Percentiles rank a stretch among this genome's conserved stretches.
phyloP scores from a whole-genome alignment of 805 yeast species.

The Limtongia smithiae region DNA sequence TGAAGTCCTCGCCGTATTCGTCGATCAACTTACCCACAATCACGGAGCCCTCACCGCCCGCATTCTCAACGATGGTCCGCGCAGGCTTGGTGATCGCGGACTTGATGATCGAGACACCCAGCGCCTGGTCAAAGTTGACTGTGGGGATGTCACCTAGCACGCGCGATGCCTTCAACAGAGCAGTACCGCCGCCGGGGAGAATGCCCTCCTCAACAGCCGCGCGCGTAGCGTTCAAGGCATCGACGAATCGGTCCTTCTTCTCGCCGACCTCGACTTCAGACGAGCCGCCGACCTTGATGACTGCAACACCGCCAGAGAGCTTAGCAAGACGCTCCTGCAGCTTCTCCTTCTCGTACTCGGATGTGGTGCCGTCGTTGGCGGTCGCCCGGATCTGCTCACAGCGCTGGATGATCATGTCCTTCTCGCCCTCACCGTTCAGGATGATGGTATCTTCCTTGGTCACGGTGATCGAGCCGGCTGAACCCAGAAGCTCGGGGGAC shows the following conservation, averaged over 20 bases:
- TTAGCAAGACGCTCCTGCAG: conserved; percentile 96
- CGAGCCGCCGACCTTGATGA: conserved; percentile 93
- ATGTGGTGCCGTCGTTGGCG: conserved; percentile 65
- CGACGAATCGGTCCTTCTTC: conserved; percentile 98
- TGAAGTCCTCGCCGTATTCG: conserved; percentile 64
- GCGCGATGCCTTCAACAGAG: conserved; percentile 85
- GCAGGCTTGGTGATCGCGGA: conserved; percentile 95
- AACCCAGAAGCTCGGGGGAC: conserved; percentile 82
- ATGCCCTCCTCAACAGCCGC: conserved; percentile 99
- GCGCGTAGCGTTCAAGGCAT: conserved; percentile 96
- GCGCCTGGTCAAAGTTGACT: conserved; percentile 90
- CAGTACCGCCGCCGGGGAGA: conserved; percentile 99
- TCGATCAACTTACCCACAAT: conserved; percentile 80
- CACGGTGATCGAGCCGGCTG: conserved; percentile 85
- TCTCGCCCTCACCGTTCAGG: conserved; percentile 86
- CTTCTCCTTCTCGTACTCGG: conserved; percentile 92
- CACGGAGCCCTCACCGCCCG: conserved; percentile 97
- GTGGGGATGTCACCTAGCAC: conserved; percentile 58
- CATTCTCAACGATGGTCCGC: conserved; percentile 89
- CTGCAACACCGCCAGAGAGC: conserved; percentile 97
- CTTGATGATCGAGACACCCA: conserved; percentile 91
- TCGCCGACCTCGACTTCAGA: conserved; percentile 98
- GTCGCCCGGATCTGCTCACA: conserved; percentile 90
- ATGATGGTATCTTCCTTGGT: conserved; percentile 95
- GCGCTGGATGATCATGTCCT: conserved; percentile 76